Conservation (phyloP, 225 moss, liverwort and hornwort genomes). For the Straminergon stramineum region DNA sequence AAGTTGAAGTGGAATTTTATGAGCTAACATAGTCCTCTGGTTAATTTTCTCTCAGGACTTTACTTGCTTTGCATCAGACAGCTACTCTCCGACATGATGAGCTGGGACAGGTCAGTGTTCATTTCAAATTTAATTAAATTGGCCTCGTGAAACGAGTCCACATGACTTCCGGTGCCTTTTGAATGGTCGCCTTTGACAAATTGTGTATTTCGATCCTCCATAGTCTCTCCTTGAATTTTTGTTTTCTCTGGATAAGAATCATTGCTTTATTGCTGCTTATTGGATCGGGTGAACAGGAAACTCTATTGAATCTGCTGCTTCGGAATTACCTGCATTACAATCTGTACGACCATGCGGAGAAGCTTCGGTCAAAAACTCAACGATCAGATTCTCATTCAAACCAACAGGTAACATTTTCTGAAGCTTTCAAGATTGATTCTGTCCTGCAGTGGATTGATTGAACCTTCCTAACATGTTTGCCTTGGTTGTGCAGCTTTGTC, state of each 20-base stretch:
- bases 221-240: neutral
- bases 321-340: conserved; percentile 93
- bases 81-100: conserved; percentile 95
- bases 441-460: neutral
- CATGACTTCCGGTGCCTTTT: neutral
- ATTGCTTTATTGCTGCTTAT: neutral
- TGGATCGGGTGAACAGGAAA: conserved; percentile 49
- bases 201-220: neutral
- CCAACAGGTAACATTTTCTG: conserved; percentile 50
- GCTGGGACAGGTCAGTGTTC: conserved; percentile 68
- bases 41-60: conserved; percentile 41
- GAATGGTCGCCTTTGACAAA: neutral
- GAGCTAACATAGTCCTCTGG: neutral
- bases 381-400: conserved; percentile 93
- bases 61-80: conserved; percentile 91
- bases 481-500: conserved; percentile 63
- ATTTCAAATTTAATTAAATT: neutral
- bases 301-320: conserved; percentile 70
- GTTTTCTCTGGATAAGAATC: neutral
- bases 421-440: neutral
- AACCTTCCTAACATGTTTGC: conserved; percentile 4
- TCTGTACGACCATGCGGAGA: conserved; percentile 92
- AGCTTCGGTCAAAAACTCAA: conserved; percentile 87
- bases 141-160: neutral
- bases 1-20: neutral